Base-by-base conservation (phyloP, 2,329 filamentous ascomycete species). In the Aspergillus sp. region DNA sequence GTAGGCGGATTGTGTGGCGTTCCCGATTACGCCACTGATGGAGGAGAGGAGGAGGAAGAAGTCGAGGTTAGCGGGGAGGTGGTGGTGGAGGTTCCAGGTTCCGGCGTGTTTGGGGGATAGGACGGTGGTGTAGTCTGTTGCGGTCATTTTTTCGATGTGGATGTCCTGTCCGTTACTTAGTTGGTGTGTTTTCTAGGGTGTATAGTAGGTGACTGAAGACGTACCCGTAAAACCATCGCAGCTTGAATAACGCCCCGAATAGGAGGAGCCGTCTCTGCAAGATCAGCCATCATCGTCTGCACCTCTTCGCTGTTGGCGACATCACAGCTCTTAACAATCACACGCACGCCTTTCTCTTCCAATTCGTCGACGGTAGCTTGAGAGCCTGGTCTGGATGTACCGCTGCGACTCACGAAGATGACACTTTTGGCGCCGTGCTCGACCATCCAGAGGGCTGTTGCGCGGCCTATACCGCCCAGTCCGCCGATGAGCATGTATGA, bases 341-440 rank as follows among this genome's bases (percentile, higher is more conserved):
- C 51, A 11, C 41, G 45, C 3, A 53, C 43, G 6, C 54, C 58
- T 11, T 46, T 43, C 10, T 51, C 26, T 39, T 42, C 27, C 12
- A 64, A 39, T 4, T 45, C 45, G 53, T 46, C 37, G 43, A 50
- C 2, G 33, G 40, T 10, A 46, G 43, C 7, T 57, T 54, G 6
- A 51, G 58, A 7, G 56, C 54, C 19, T 1, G 19, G 19, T 1
- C 31, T 46, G 5, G 48, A 45, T 5, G 41, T 13, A 6, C 56
- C 58, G 33, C 67, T 73, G 36, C 80, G 68, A 8, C 74, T 79
- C 1, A 82, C 46, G 37, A 82, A 75, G 6, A 74, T 70, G 3
- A 84, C 43, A 42, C 74, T 62, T 27, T 62, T 69, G 0, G 72
- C 79, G 2, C 81, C 80, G 4, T 72, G 69, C 7, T 60, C 54